A percentile compares a stretch with the other conserved stretches of the same genome.
Evolutionary conservation across 2,329 filamentous ascomycete species (phyloP).

Genomic region (Fusarium beomiforme): DNA sequence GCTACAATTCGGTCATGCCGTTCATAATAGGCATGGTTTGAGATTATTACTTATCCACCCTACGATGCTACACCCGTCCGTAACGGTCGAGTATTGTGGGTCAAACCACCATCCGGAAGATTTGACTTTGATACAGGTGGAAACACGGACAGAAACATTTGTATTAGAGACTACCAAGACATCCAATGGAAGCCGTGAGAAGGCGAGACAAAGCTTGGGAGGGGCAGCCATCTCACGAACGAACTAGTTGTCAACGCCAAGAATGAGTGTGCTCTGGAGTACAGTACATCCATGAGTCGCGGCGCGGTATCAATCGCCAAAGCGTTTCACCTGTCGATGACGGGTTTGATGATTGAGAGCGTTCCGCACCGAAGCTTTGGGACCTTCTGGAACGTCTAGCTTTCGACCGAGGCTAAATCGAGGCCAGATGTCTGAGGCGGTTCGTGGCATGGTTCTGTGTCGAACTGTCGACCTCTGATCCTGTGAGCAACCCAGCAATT

Average conservation of each 20-base stretch:
- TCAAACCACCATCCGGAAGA: conserved; percentile 6
- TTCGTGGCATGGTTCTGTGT: conserved; percentile 17
- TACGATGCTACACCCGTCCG: conserved; percentile 22
- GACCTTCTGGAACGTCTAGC: conserved; percentile 42
- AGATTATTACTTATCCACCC: conserved; percentile 35
- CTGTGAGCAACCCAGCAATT: conserved; percentile 21
- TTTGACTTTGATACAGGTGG: conserved; percentile 23
- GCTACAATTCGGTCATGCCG: conserved; percentile 40
- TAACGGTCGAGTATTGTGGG: conserved; percentile 25
- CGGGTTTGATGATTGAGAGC: conserved; percentile 25
- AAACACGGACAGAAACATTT: conserved; percentile 25
- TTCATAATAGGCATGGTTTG: conserved; percentile 36
- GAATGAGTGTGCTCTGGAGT: conserved; percentile 2
- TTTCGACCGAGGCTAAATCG: conserved; percentile 30
- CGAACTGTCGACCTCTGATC: background rate
- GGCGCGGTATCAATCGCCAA: conserved; percentile 16
- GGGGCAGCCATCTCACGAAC: conserved; percentile 18
- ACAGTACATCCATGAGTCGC: conserved; percentile 22
- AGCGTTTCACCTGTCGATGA: conserved; percentile 39
- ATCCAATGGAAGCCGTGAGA: conserved; percentile 14
- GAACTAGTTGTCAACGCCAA: conserved; percentile 18
- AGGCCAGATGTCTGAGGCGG: conserved; percentile 26
- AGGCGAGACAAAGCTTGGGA: conserved; percentile 12
- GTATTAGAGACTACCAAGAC: conserved; percentile 30
- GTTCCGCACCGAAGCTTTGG: conserved; percentile 22